A percentile compares a stretch with the other conserved stretches of the same genome.
Conservation (phyloP, 2,329 filamentous ascomycete species). For the Hypoxylon sp. region DNA sequence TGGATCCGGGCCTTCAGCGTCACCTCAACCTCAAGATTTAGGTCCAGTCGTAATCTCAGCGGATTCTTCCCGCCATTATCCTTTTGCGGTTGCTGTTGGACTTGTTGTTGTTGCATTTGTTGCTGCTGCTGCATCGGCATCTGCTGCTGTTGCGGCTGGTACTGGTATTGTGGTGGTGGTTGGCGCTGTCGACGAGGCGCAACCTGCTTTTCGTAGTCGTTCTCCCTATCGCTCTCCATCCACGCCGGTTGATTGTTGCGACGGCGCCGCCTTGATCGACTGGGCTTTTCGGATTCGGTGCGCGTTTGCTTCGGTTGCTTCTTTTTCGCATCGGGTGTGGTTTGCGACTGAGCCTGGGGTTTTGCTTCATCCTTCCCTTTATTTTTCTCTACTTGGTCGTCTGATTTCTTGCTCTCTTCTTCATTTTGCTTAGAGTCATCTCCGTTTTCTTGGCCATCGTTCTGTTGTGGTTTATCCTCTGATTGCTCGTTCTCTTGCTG, state of each 20-base stretch:
- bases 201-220: slow-evolving; percentile 43
- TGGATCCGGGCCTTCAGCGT: slow-evolving; percentile 86
- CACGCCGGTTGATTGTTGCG: slow-evolving; percentile 46
- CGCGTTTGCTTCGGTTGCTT: slow-evolving; percentile 37
- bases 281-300: slow-evolving; percentile 42
- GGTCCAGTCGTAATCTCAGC: slow-evolving; percentile 75
- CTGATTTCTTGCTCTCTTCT: background rate
- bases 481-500: slow-evolving; percentile 11
- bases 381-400: slow-evolving; percentile 1
- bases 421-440: slow-evolving; percentile 21
- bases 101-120: slow-evolving; percentile 37
- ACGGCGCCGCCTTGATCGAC: slow-evolving; percentile 41
- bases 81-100: slow-evolving; percentile 41
- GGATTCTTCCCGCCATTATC: slow-evolving; percentile 64
- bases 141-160: slow-evolving; percentile 36
- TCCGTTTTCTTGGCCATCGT: slow-evolving; percentile 17
- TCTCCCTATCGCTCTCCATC: slow-evolving; percentile 43
- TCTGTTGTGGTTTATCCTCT: slow-evolving; percentile 7
- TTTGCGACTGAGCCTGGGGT: slow-evolving; percentile 1
- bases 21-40: slow-evolving; percentile 86
- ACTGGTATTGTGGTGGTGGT: slow-evolving; percentile 32
- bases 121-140: slow-evolving; percentile 34
- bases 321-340: slow-evolving; percentile 36
- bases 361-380: slow-evolving; percentile 18
- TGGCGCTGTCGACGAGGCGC: slow-evolving; percentile 37